phyloP scores from a whole-genome alignment of 176 grass and related monocot genomes.

The Bromus sterilis region DNA sequence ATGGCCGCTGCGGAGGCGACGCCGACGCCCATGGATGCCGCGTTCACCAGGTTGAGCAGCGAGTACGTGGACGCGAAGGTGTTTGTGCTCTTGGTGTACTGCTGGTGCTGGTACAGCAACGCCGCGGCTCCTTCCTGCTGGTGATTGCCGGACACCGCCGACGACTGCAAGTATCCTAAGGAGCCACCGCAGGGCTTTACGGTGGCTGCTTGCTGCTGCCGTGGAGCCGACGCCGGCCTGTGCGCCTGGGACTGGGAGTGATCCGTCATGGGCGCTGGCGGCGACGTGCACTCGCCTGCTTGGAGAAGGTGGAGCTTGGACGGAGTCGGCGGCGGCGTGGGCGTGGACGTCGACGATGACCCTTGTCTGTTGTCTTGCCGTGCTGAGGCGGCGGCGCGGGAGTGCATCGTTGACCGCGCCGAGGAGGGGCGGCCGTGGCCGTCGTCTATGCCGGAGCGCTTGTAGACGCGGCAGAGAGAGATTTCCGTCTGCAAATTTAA shows the following conservation, averaged over 20 bases:
- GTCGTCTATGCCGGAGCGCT: slow-evolving; percentile 83
- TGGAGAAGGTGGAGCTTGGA: slow-evolving; percentile 44
- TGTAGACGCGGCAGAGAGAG: slow-evolving; percentile 89
- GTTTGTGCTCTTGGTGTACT: slow-evolving; percentile 35
- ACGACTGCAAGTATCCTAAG: slow-evolving; percentile 8
- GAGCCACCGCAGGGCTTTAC: slow-evolving; percentile 1
- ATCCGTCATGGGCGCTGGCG: slow-evolving; percentile 3
- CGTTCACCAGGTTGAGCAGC: slow-evolving; percentile 50
- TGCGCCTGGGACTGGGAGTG: neutral
- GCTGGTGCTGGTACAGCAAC: slow-evolving; percentile 30
- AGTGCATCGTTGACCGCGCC: slow-evolving; percentile 18
- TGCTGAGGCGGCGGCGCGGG: neutral
- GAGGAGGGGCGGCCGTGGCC: slow-evolving; percentile 13
- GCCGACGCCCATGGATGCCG: slow-evolving; percentile 42
- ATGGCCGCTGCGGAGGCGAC: slow-evolving; percentile 25
- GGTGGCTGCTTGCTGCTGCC: neutral
- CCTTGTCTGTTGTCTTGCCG: slow-evolving; percentile 35
- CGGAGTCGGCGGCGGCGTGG: slow-evolving; percentile 33
- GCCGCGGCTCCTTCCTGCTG: slow-evolving; percentile 20
- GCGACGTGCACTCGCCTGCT: slow-evolving; percentile 47
- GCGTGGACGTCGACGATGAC: slow-evolving; percentile 39
- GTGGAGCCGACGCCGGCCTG: neutral
- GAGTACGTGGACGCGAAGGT: slow-evolving; percentile 59
- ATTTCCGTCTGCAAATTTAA: slow-evolving; percentile 67
- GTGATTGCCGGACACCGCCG: neutral